Evolutionary conservation across 2,329 filamentous ascomycete species (phyloP), one percentile per base, ranked within the genome.

Genomic region (Fusarium metavorans): DNA sequence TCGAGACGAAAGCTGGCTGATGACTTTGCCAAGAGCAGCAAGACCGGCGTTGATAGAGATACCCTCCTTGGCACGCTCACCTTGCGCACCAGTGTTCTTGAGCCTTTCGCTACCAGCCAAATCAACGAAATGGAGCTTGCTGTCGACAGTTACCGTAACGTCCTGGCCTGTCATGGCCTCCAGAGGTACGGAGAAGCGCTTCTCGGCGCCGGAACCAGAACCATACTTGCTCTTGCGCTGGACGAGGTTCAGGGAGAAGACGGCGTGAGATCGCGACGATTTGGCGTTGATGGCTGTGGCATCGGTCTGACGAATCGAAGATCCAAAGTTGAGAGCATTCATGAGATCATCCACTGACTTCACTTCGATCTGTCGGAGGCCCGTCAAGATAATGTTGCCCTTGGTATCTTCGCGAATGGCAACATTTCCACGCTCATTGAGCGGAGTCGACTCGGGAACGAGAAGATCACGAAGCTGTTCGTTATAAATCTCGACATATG

Each of bases 81-180:
- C 97, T 73, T 97, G 95, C 1, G 97, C 97, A 37, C 95, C 95
- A 0, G 97, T 99, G 79, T 99, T 98, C 86, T 99, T 99, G 79
- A 99, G 86, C 77, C 97, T 91, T 85, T 99, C 97, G 81, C 97
- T 98, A 75, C 97, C 97, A 61, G 97, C 97, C 82, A 99, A 86
- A 90, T 99, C 97, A 69, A 99, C 97, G 81, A 99, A 99, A 82
- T 99, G 97, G 60, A 99, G 89, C 84, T 99, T 99, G 90, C 97
- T 99, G 83, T 99, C 97, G 11, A 97, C 93, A 0, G 95, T 98
- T 48, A 98, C 89, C 58, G 88, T 88, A 37, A 92, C 90, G 20
- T 92, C 90, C 35, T 82, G 79, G 27, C 90, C 89, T 3, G 92
- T 90, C 87, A 97, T 90, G 43, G 92, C 90, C 80, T 98, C 97